Conservation (phyloP, 139 green algal genomes). For the Coccomyxa sp. region DNA sequence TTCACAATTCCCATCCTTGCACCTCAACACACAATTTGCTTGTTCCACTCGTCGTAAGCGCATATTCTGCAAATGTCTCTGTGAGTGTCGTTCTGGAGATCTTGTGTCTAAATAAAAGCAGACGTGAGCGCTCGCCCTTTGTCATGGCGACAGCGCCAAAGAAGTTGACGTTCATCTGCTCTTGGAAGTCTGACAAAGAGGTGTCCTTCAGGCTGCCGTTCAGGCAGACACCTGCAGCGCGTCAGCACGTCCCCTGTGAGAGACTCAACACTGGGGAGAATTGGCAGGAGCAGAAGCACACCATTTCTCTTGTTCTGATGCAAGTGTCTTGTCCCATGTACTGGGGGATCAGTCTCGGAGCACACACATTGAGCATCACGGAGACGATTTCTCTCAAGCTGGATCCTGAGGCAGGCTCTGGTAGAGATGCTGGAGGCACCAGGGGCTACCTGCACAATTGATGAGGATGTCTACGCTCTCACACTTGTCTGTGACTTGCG, state of each 20-base stretch:
- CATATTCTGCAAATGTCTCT: too few relatives aligned
- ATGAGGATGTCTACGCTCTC: constrained; percentile 35
- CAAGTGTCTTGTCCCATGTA: too few relatives aligned
- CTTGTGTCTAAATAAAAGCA: too few relatives aligned
- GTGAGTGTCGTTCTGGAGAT: too few relatives aligned
- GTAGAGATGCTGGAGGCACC: not conserved
- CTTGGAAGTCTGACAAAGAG: constrained; percentile 13
- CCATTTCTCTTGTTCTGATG: too few relatives aligned
- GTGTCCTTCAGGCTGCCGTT: constrained; percentile 29
- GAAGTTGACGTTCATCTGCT: constrained; percentile 41
- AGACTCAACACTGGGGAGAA: not conserved
- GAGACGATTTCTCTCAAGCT: not conserved
- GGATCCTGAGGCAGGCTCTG: not conserved
- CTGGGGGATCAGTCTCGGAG: too few relatives aligned
- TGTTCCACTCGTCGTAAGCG: too few relatives aligned
- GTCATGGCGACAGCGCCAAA: constrained; percentile 31
- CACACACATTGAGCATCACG: too few relatives aligned
- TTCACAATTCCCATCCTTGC: too few relatives aligned
- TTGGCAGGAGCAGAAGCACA: too few relatives aligned
- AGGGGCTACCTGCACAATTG: constrained; percentile 4
- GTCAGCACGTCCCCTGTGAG: not conserved
- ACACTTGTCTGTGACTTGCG: constrained; percentile 25
- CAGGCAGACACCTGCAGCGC: constrained; percentile 29
- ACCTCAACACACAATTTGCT: too few relatives aligned
- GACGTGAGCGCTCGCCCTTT: constrained; percentile 12